phyloP scores from a whole-genome alignment of 192 early-diverging fungal species.

The Coemansia aciculifera region DNA sequence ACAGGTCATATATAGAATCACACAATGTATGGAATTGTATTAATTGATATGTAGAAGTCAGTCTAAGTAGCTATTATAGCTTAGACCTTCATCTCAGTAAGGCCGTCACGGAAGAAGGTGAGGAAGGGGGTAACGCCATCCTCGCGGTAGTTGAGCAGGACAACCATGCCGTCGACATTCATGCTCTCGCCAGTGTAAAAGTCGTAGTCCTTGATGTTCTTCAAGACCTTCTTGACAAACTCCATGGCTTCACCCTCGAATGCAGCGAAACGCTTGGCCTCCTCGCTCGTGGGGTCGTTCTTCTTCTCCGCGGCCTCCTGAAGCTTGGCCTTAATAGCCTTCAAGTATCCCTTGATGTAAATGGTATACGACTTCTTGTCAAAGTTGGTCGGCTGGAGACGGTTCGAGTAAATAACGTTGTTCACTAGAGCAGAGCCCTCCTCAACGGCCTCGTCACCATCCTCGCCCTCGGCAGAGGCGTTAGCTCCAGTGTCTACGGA shows the following conservation, averaged over 20 bases:
- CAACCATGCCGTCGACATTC: constrained; percentile 85
- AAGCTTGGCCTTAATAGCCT: constrained; percentile 70
- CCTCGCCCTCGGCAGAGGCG: constrained; percentile 88
- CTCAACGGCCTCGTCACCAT: constrained; percentile 64
- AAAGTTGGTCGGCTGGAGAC: constrained; percentile 72
- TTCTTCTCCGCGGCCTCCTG: constrained; percentile 16
- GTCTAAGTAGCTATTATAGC: too few species aligned
- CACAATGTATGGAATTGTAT: constrained; percentile 11
- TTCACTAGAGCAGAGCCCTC: constrained; percentile 67
- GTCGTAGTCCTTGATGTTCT: constrained; percentile 84
- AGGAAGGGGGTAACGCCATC: constrained; percentile 92
- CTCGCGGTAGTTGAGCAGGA: constrained; percentile 92
- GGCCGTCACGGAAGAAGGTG: constrained; percentile 87
- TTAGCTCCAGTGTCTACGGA: constrained; percentile 92
- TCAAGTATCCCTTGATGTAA: constrained; percentile 96
- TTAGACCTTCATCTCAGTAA: constrained; percentile 74
- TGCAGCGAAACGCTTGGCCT: constrained; percentile 60
- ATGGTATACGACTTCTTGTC: constrained; percentile 90
- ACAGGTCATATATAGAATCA: neutral
- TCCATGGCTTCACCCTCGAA: constrained; percentile 66
- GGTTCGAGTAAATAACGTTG: constrained; percentile 83
- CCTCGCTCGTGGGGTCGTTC: constrained; percentile 4
- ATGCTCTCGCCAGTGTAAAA: constrained; percentile 88
- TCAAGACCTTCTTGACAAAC: constrained; percentile 79
- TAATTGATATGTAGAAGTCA: neutral